A percentile compares a stretch with the other conserved stretches of the same genome.
phyloP scores from a whole-genome alignment of 306 rosid genomes.

The Castanopsis chinensis region DNA sequence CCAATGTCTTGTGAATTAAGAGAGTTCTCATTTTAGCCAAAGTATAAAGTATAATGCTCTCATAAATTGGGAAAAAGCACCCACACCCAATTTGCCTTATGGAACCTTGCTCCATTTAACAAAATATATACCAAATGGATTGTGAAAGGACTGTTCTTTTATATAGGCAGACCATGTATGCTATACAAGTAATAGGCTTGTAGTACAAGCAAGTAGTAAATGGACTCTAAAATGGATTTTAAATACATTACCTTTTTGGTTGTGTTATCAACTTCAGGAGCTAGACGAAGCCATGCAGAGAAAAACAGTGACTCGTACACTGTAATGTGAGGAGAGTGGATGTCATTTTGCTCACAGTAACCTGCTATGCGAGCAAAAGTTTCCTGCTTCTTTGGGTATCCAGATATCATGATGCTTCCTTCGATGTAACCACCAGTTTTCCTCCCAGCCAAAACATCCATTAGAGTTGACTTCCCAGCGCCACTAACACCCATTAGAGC shows the following conservation, averaged over 20 bases:
- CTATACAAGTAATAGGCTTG: no score
- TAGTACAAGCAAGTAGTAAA: no score
- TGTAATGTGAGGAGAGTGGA: constrained; percentile 85
- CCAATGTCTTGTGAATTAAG: no score
- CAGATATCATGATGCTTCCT: constrained; percentile 67
- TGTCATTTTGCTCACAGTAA: constrained; percentile 92
- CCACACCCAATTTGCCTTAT: no score
- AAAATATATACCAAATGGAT: no score
- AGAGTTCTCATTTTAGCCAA: no score
- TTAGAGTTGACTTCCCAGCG: constrained; percentile 81
- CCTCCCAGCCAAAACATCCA: constrained; percentile 95
- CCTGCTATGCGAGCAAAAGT: constrained; percentile 88
- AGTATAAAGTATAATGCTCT: no score
- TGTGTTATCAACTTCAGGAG: constrained; percentile 52
- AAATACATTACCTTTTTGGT: constrained; percentile 51
- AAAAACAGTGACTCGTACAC: constrained; percentile 73
- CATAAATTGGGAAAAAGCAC: no score
- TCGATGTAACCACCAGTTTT: constrained; percentile 74
- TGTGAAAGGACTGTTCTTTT: no score
- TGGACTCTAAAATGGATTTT: no score
- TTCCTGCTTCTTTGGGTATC: constrained; percentile 67
- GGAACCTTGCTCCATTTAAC: no score
- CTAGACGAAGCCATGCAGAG: constrained; percentile 83
- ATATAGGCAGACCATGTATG: no score
- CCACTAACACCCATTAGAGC: constrained; percentile 93